Evolutionary conservation across 257 asterid species (phyloP), one percentile per base, ranked within the genome.

Genomic region (Solanum clarkiae): DNA sequence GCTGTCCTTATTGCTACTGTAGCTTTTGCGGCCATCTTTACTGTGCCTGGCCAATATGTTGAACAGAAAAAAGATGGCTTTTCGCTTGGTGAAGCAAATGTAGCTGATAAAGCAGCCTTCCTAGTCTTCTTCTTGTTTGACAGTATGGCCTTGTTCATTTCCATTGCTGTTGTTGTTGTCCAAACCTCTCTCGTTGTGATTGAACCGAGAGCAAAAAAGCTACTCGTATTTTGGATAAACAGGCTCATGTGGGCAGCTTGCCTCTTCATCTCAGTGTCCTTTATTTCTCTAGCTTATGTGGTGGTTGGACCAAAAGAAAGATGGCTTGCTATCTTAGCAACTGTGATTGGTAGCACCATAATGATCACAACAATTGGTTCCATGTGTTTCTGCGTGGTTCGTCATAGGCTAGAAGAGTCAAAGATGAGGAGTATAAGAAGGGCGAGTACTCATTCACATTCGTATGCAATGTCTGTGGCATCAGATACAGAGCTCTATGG

Each of bases 181-280:
- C 98, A 96, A 89, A 96, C 98, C 4, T 96, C 98, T 2, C 87
- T 96, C 72, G 98, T 96, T 8, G 98, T 96, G 92, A 96, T 95
- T 13, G 99, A 95, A 92, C 96, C 93, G 24, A 92, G 91, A 92
- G 98, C 97, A 1, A 96, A 94, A 94, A 93, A 90, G 81, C 97
- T 94, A 62, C 97, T 96, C 69, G 89, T 95, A 95, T 96, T 93
- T 74, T 94, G 95, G 44, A 94, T 96, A 87, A 95, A 96, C 97
- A 96, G 95, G 93, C 96, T 95, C 77, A 95, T 96, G 99, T 96
- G 99, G 99, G 84, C 85, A 51, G 99, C 99, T 29, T 95, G 99
- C 63, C 93, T 94, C 59, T 96, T 90, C 89, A 96, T 96, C n/a
- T 96, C 99, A 3, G 66, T 96, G 10, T 89, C 99, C 14, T 96